These are phyloP conservation scores for Naganishia vaughanmartiniae DNA, from an alignment of 768 basidiomycete species.

Conservation along the genomic window DNA sequence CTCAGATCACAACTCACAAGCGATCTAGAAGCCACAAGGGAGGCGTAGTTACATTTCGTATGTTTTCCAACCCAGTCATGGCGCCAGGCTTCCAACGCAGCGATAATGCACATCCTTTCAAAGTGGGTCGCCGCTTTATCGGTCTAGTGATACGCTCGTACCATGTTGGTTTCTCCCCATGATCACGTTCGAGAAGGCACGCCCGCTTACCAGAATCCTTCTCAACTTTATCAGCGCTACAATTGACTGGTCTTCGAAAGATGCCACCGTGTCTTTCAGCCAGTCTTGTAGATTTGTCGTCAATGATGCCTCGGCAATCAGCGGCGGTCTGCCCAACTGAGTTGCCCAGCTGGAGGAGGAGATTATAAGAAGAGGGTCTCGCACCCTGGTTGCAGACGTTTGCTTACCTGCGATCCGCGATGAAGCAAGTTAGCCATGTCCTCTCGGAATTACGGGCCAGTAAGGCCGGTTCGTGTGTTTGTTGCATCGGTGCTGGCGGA, in stretches of 20 bases:
- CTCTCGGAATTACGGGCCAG: conserved; percentile 22
- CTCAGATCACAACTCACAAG: background rate
- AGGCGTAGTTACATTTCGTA: background rate
- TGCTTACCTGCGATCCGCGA: conserved; percentile 26
- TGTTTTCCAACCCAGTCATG: conserved; percentile 13
- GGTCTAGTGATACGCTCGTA: background rate
- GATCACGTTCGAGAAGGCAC: background rate
- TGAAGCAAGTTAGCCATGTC: conserved; percentile 29
- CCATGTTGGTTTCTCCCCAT: too few species aligned
- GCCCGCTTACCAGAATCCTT: conserved; percentile 14
- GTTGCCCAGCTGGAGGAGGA: conserved; percentile 21
- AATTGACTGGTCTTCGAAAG: conserved; percentile 25
- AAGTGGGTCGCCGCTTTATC: background rate
- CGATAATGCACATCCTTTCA: conserved; percentile 11
- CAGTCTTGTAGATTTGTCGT: conserved; percentile 5
- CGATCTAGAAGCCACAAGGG: background rate
- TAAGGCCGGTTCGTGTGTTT: background rate
- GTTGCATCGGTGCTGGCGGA: background rate
- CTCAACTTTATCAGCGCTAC: conserved; percentile 23
- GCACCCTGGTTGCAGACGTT: background rate
- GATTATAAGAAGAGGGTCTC: background rate
- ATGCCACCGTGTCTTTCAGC: conserved; percentile 5
- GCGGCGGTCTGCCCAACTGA: conserved; percentile 24
- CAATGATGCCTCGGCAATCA: conserved; percentile 15
- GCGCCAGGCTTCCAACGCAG: conserved; percentile 19